Conservation (phyloP, 441 rosid genomes). For the Syzygium malaccense region DNA sequence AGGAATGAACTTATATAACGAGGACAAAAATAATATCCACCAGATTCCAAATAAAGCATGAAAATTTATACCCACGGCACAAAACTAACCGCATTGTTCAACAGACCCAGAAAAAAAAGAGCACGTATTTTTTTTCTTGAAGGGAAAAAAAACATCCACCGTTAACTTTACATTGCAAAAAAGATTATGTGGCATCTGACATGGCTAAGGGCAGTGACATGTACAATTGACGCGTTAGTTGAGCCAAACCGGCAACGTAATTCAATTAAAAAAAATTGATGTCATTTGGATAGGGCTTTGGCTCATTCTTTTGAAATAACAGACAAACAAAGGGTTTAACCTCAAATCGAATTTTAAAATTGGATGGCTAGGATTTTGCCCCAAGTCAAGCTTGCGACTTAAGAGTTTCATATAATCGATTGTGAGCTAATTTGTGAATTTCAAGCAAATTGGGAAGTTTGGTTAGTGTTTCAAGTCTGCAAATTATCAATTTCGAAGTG, state of each 20-base stretch:
- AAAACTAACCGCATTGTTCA: background rate
- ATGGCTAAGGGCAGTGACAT: background rate
- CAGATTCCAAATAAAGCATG: background rate
- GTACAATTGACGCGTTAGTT: background rate
- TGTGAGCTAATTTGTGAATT: background rate
- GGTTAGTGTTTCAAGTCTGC: background rate
- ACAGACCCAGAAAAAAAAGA: background rate
- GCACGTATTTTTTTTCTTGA: background rate
- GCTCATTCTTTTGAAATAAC: background rate
- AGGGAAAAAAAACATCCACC: background rate
- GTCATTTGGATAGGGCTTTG: background rate
- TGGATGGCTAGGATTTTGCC: background rate
- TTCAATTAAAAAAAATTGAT: background rate
- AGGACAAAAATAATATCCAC: background rate
- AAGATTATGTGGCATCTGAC: background rate
- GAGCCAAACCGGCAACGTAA: background rate
- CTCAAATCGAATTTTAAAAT: background rate
- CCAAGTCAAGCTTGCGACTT: background rate
- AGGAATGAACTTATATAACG: background rate
- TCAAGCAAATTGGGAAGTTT: background rate
- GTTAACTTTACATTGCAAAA: background rate
- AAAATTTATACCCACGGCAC: background rate
- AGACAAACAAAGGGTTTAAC: background rate
- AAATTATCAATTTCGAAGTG: background rate
- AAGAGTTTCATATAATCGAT: background rate